Base-by-base conservation (phyloP, 129 eudicot species). In the Artemisia tridentata region DNA sequence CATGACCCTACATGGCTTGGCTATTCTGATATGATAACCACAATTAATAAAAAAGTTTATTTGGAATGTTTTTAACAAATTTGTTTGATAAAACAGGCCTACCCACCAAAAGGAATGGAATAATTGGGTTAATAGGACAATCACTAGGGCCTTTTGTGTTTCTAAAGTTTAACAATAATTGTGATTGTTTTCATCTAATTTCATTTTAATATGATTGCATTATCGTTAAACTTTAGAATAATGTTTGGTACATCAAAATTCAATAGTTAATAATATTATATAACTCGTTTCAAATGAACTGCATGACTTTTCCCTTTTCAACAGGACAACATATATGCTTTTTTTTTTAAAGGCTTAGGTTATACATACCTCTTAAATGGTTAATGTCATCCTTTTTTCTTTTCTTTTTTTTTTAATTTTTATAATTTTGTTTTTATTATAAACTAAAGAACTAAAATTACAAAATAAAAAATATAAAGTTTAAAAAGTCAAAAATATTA, bases 31-130 rank as follows among this genome's bases (percentile, higher is more conserved):
- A 46, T 66, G 38, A 58, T 47, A 65, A 65, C 51, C 64, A 77
- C 53, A 25, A 61, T 51, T 70, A 43, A 50, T 70, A 7, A 52
- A 53, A 27, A 31, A 59, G 18, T 11, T 69, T 21, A 43, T 69
- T 77, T 69, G 76, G 76, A 71, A 77, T 77, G 72, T 70, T 43
- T 29, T 38, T 11, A 77, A 64, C 66, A 52, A 77, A 53, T 34
- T 61, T 70, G 76, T 63, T 50, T 67, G 61, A 75, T 67, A 25
- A 67, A 75, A 51, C 0, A 57, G 60, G 21, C 68, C n/a, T 77
- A 63, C 81, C 71, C 72, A 63, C 66, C 64, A 77, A 69, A 76
- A 53, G 72, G 81, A 70, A 77, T 77, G 81, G 54, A 69, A 38
- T 77, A 23, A 77, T 77, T 69, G 71, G 66, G 55, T 65, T 74